Evolutionary conservation across 2,329 filamentous ascomycete species (phyloP), one percentile per base, ranked within the genome.

Genomic region (Thielaviopsis populi): DNA sequence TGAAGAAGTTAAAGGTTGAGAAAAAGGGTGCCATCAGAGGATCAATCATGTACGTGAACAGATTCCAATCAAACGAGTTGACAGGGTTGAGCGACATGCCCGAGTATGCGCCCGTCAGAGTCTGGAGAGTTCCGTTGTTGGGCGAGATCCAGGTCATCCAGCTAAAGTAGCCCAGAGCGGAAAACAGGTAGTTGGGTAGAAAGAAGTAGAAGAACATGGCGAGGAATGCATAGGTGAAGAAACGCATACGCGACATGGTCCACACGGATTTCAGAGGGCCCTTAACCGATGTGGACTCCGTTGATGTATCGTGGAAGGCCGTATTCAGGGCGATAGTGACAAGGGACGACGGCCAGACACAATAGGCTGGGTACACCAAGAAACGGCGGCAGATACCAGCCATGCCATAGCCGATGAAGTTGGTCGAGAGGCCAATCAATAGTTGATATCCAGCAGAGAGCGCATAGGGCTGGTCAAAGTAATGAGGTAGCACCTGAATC

Each of bases 1-100:
- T 72, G 66, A 85, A 75, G 24, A 80, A 81, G 71, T 87, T 87
- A 63, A 83, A 75, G 53, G 84, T 85, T 33, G 80, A 81, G 72
- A 83, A 80, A 69, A 79, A 80, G 2, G 79, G 79, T 7, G 78
- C 74, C 74, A 78, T 77, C 19, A 77, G 68, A 1, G 75, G 75
- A 59, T 76, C 73, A 0, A 72, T 68, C 11, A 61, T 65, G 30
- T 69, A 67, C 2, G 68, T 68, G 22, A 72, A 59, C n/a, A 75
- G 65, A 62, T 76, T 77, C 76, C 76, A 78, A 68, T 78, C 76
- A 42, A 76, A 73, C 0, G 75, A 77, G 0, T 75, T 73, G 2
- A 73, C 65, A 1, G 74, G 74, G 65, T 77, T 77, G 22, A 78
- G 63, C 13, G 56, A 75, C 1, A 78, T 67, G 0, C 76, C 76